Base-by-base conservation (phyloP, 2,329 filamentous ascomycete genomes). In the Curvularia eragrostidis region DNA sequence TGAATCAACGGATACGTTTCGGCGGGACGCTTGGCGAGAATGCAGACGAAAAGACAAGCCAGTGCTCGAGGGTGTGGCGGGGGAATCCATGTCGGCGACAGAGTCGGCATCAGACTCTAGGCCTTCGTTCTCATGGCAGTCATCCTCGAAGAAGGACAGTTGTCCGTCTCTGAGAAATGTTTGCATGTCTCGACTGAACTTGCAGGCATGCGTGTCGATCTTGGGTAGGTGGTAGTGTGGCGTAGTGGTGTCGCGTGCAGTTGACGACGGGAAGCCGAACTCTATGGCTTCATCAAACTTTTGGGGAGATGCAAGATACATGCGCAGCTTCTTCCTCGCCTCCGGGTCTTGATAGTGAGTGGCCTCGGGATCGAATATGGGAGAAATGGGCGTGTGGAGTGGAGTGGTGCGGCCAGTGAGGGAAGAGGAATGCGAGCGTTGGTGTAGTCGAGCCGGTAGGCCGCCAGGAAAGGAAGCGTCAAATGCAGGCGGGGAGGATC, bases 261-360 rank as follows among this genome's bases (percentile, higher is more conserved):
- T 44, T 23, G 66, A 81, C 0, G 89, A 87, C 0, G 93, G 92
- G 68, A 97, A 98, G 0, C 94, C 94, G 76, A 96, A 97, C 73
- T 96, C 91, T 51, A 98, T 86, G 1, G 91, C 93, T 77, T 98
- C 94, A 73, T 98, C 94, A 67, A 98, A 98, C 73, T 96, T 97
- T 66, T 96, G 91, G 0, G 93, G 90, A 1, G 93, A 96, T 7
- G 91, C 90, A 19, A 97, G 85, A 69, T 93, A 97, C 6, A 91
- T 87, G 12, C 93, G 88, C 19, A 98, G 81, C 77, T 96, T 97
- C 67, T 91, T 83, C 32, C 94, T 87, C 38, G 93, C 91, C 73
- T 96, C 91, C 0, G 93, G 92, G 67, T 97, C 93, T 73, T 92
- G 91, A 71, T 97, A 97, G 77, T 97, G 90, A 36, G 91, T 86